phyloP scores from a whole-genome alignment of 257 asterid species.

The Schizonepeta tenuifolia region DNA sequence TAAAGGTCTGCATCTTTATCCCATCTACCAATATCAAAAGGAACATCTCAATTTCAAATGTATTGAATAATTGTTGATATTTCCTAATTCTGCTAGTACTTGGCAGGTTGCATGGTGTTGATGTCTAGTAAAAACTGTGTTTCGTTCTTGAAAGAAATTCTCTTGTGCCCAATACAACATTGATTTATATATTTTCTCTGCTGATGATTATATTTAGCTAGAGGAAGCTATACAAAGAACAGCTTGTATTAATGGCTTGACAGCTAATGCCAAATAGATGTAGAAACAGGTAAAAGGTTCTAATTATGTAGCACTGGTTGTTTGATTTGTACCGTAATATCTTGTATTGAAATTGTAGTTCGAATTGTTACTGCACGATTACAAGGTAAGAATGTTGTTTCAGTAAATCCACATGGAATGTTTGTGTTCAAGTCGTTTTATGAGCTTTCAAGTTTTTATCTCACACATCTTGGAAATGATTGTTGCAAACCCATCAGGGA shows the following conservation, averaged over 20 bases:
- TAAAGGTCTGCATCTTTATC: conserved; percentile 13
- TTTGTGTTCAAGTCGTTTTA: neutral
- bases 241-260: neutral
- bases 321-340: conserved; percentile 19
- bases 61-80: neutral
- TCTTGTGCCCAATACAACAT: neutral
- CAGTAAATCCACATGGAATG: neutral
- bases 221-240: conserved; percentile 14
- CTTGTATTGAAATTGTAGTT: neutral
- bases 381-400: neutral
- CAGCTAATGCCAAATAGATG: conserved; percentile 4
- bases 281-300: neutral
- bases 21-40: neutral
- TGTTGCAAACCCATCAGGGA: too few species aligned
- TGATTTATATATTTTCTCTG: conserved; percentile 3
- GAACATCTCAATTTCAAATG: neutral
- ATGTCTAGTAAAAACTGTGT: neutral
- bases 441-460: too few species aligned
- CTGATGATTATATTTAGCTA: neutral
- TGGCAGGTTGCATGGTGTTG: conserved; percentile 22
- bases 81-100: conserved; percentile 14
- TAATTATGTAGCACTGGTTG: neutral
- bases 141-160: neutral
- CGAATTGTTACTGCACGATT: neutral
- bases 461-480: too few species aligned